Conservation (phyloP, 805 yeast genomes). For the Lachancea fermentati region DNA sequence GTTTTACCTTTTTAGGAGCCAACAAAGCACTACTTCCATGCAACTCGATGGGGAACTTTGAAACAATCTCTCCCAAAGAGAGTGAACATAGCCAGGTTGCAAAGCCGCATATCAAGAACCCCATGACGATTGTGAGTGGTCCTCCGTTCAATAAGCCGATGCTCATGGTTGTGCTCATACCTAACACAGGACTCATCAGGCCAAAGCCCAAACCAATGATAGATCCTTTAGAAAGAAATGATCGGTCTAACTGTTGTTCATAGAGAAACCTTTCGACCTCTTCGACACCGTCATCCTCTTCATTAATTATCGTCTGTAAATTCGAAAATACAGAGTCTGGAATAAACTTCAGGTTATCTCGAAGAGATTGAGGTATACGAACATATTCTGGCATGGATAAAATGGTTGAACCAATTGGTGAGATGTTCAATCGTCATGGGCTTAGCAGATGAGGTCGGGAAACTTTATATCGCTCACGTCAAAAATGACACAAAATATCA, state of each 20-base stretch:
- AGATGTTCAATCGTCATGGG: background rate
- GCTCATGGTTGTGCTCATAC: slow-evolving; percentile 67
- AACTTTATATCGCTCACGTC: background rate
- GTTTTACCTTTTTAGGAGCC: slow-evolving; percentile 52
- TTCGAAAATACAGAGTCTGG: slow-evolving; percentile 26
- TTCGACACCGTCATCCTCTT: slow-evolving; percentile 44
- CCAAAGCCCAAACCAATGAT: slow-evolving; percentile 76
- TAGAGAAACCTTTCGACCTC: slow-evolving; percentile 68
- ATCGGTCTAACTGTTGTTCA: slow-evolving; percentile 64
- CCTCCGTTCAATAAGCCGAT: slow-evolving; percentile 74
- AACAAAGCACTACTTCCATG: slow-evolving; percentile 73
- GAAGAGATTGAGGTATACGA: slow-evolving; percentile 18
- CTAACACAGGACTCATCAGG: slow-evolving; percentile 77
- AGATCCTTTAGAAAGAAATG: slow-evolving; percentile 56
- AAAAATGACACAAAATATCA: too few species aligned
- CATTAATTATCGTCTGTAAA: slow-evolving; percentile 30
- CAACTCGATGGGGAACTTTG: slow-evolving; percentile 71
- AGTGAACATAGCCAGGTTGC: slow-evolving; percentile 61
- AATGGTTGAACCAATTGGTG: too few species aligned
- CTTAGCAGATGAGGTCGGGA: background rate
- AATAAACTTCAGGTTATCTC: slow-evolving; percentile 20
- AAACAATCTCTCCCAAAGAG: slow-evolving; percentile 70
- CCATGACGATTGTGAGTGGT: slow-evolving; percentile 67
- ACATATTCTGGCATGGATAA: slow-evolving; percentile 21
- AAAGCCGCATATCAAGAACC: slow-evolving; percentile 62